Evolutionary conservation across 2,329 filamentous ascomycete species (phyloP), one percentile per base, ranked within the genome.

Genomic region (Talaromyces verruculosus): DNA sequence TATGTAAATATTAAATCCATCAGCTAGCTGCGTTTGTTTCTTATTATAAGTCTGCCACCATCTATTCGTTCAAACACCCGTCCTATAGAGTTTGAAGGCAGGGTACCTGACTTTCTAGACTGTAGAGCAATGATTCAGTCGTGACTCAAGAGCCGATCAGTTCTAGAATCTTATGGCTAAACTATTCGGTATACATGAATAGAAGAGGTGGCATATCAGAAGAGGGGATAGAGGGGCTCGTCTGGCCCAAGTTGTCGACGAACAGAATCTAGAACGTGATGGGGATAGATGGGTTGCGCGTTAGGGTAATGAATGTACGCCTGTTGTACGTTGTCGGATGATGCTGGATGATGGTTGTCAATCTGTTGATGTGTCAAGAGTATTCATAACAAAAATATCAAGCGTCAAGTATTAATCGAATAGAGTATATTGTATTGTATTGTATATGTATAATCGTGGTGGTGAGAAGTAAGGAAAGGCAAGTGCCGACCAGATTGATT

Each of bases 171-270:
- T 2, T 37, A 55, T 35, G 8, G 8, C 15, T 19, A 19, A 8
- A 35, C 8, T 35, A 35, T 10, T 19, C n/a, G 5, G 51, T 35
- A 13, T 3, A 35, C n/a, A 22, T 13, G 53, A 25, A 37, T 3
- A 10, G 53, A 22, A 25, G 53, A 37, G 1, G n/a, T 57, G 30
- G 30, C 7, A 22, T 37, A 37, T 22, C 51, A 57, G 51, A 57
- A 37, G 51, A 57, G 67, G 64, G 67, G 67, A 69, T 69, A 2
- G 61, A 55, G 47, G 61, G 61, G 61, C 35, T 30, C 7, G 13
- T 28, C 22, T 3, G 33, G n/a, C 60, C 37, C 49, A 30, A n/a
- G 61, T 43, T 37, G 60, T 62, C 28, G 45, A 28, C 30, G 41
- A 51, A 25, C 59, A 51, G 43, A 39, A 51, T 63, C 61, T 63